A percentile compares a stretch with the other conserved stretches of the same genome.
Evolutionary conservation across 2,329 filamentous ascomycete species (phyloP).

Genomic region (Botrytis elliptica): DNA sequence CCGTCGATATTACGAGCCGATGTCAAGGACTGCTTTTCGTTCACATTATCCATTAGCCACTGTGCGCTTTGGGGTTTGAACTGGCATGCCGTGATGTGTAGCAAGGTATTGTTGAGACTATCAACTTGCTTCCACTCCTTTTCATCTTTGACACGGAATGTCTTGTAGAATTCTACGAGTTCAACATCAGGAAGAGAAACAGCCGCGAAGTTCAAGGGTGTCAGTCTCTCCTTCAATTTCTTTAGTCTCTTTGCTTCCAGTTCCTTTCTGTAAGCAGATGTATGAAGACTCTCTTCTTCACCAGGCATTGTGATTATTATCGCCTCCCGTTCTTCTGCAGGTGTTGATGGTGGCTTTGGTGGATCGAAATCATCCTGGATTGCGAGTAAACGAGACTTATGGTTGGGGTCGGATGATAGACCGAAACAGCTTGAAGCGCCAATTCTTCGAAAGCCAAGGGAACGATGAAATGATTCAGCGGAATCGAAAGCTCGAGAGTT

Average conservation of each 20-base stretch:
- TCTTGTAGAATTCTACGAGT: slow-evolving; percentile 26
- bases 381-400: slow-evolving; percentile 32
- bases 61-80: slow-evolving; percentile 23
- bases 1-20: slow-evolving; percentile 37
- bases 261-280: slow-evolving; percentile 22
- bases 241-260: slow-evolving; percentile 21
- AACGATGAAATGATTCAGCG: slow-evolving; percentile 30
- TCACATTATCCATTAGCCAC: slow-evolving; percentile 38
- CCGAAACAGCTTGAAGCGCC: slow-evolving; percentile 40
- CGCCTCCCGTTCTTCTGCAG: slow-evolving; percentile 1
- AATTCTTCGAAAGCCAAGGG: slow-evolving; percentile 39
- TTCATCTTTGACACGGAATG: background rate
- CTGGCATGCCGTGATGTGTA: slow-evolving; percentile 27
- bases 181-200: slow-evolving; percentile 25
- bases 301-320: slow-evolving; percentile 18
- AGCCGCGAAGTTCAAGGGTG: slow-evolving; percentile 20
- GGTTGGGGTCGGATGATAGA: slow-evolving; percentile 32
- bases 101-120: slow-evolving; percentile 23
- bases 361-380: slow-evolving; percentile 32
- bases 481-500: slow-evolving; percentile 14
- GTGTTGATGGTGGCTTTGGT: background rate
- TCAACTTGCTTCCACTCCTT: slow-evolving; percentile 26
- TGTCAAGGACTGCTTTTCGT: slow-evolving; percentile 23
- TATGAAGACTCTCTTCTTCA: slow-evolving; percentile 14
- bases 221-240: background rate